Conservation (phyloP, 1,139 yeast species). For the Nakaseomyces sp. region DNA sequence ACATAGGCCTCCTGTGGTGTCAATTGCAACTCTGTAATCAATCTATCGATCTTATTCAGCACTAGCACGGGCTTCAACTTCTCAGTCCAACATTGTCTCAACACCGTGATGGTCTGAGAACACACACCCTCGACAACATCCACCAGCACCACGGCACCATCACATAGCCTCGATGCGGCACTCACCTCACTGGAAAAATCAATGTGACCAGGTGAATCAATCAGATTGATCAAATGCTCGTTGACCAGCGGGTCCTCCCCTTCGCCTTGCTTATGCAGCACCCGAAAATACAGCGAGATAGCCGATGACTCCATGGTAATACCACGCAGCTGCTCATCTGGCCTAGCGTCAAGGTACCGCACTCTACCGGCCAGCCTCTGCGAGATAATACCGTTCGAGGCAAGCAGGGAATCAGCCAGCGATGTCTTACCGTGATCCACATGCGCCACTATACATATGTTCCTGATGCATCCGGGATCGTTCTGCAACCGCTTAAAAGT, state of each 20-base stretch:
- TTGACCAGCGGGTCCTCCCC: constrained; percentile 42
- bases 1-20: constrained; percentile 79
- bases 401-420: constrained; percentile 80
- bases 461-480: constrained; percentile 63
- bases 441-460: constrained; percentile 93
- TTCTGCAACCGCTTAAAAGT: constrained; percentile 59
- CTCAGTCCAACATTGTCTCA: constrained; percentile 94
- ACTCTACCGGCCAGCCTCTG: constrained; percentile 93
- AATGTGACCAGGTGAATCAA: constrained; percentile 98
- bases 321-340: constrained; percentile 92
- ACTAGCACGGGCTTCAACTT: constrained; percentile 81
- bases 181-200: constrained; percentile 96
- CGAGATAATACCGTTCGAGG: constrained; percentile 93
- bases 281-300: constrained; percentile 73
- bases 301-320: constrained; percentile 98
- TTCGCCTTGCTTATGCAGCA: constrained; percentile 41
- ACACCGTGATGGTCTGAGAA: constrained; percentile 89
- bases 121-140: constrained; percentile 98
- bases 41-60: constrained; percentile 85
- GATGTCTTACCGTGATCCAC: constrained; percentile 99
- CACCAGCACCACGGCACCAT: constrained; percentile 89
- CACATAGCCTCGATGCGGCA: constrained; percentile 90
- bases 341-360: constrained; percentile 84
- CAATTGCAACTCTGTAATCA: constrained; percentile 72
- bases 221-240: constrained; percentile 81